A percentile compares a stretch with the other conserved stretches of the same genome.
phyloP scores from a whole-genome alignment of 352 stramenopile genomes.

The Blastocystis sp. region DNA sequence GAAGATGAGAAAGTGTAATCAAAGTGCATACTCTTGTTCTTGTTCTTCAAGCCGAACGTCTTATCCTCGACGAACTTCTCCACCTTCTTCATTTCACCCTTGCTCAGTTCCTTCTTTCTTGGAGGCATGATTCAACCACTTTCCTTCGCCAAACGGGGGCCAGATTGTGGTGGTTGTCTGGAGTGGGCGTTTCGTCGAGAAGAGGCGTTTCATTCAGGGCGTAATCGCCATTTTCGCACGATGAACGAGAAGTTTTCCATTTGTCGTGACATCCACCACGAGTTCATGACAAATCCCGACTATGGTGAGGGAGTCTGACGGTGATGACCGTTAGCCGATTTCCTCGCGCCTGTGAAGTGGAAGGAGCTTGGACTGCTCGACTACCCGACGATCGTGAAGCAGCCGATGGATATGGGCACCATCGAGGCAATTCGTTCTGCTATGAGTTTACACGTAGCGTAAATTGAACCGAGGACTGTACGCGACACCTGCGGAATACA shows the following conservation, averaged over 20 bases:
- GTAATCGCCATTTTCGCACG: not conserved
- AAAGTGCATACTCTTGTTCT: slow-evolving; percentile 84
- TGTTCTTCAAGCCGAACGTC: slow-evolving; percentile 99
- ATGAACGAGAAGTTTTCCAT: slow-evolving; percentile 65
- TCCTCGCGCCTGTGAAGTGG: slow-evolving; percentile 53
- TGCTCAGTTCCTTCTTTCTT: slow-evolving; percentile 78
- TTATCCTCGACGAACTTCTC: slow-evolving; percentile 94
- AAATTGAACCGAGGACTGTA: slow-evolving; percentile 44
- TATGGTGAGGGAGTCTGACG: not conserved
- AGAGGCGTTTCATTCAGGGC: not conserved
- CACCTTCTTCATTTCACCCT: slow-evolving; percentile 87
- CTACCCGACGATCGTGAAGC: slow-evolving; percentile 43
- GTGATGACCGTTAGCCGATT: slow-evolving; percentile 3
- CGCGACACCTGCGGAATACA: slow-evolving; percentile 41
- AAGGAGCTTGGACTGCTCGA: slow-evolving; percentile 40
- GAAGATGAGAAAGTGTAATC: not conserved
- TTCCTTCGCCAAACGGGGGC: not conserved
- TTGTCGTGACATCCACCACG: slow-evolving; percentile 22
- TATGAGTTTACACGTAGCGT: not conserved
- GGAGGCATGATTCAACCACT: slow-evolving; percentile 58
- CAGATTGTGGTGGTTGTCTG: not conserved
- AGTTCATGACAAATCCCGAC: slow-evolving; percentile 23
- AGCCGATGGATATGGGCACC: slow-evolving; percentile 62
- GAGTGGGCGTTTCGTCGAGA: not conserved
- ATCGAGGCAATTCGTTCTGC: not conserved